phyloP scores from a whole-genome alignment of 139 green algal genomes.

The Chlorella sorokiniana region DNA sequence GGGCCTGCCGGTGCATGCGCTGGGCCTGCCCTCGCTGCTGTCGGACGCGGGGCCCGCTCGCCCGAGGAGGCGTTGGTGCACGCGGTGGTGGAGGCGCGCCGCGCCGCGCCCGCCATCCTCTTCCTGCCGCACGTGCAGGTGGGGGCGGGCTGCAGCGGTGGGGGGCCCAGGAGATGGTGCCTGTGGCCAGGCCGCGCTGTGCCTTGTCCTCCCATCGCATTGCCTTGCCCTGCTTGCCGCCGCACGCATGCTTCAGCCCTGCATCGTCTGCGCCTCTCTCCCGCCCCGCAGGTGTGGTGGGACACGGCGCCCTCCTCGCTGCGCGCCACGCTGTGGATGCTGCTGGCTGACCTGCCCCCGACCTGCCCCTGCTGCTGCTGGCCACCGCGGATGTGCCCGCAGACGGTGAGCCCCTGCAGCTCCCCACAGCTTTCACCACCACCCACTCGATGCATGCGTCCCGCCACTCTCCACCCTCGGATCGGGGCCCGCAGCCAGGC shows the following conservation, averaged over 20 bases:
- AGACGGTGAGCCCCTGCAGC: background rate
- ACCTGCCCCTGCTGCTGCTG: slow-evolving; percentile 88
- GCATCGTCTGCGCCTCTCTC: background rate
- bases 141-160: slow-evolving; percentile 5
- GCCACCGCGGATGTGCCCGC: slow-evolving; percentile 69
- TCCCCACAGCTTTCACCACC: too few relatives aligned
- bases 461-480: too few relatives aligned
- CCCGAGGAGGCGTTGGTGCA: slow-evolving; percentile 92
- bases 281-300: slow-evolving; percentile 62
- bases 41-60: slow-evolving; percentile 61
- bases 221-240: background rate
- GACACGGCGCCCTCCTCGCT: slow-evolving; percentile 69
- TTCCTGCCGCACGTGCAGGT: slow-evolving; percentile 84
- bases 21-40: slow-evolving; percentile 84
- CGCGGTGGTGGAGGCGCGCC: slow-evolving; percentile 80
- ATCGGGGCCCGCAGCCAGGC: too few relatives aligned
- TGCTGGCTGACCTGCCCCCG: slow-evolving; percentile 84
- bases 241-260: background rate
- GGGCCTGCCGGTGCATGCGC: slow-evolving; percentile 77
- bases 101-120: slow-evolving; percentile 82
- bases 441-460: too few relatives aligned
- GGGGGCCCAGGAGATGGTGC: background rate
- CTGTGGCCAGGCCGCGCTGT: background rate
- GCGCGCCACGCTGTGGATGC: slow-evolving; percentile 74
- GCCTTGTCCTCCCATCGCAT: background rate